Evolutionary conservation across 2,329 filamentous ascomycete species (phyloP).

Genomic region (Scedosporium apiospermum): DNA sequence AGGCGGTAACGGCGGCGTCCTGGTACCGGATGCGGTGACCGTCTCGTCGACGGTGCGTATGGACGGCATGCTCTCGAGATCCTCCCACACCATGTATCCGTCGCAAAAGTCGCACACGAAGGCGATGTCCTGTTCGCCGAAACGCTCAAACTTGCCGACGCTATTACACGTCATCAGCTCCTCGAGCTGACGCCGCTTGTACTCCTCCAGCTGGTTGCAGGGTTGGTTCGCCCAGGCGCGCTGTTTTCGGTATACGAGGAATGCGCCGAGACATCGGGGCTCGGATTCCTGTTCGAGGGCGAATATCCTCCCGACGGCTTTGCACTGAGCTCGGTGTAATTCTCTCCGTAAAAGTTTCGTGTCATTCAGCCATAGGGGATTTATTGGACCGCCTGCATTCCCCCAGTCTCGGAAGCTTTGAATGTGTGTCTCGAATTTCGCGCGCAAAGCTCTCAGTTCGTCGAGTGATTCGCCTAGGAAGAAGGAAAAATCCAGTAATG

Average conservation of each 20-base stretch:
- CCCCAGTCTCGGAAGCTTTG: constrained; percentile 46
- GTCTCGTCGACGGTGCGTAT: constrained; percentile 23
- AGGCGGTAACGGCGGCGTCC: constrained; percentile 14
- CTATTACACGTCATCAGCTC: constrained; percentile 41
- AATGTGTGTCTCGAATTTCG: constrained; percentile 36
- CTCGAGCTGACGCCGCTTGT: constrained; percentile 30
- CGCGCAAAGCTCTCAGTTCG: constrained; percentile 36
- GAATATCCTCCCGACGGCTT: constrained; percentile 47
- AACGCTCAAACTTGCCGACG: constrained; percentile 46
- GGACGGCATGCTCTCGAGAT: constrained; percentile 43
- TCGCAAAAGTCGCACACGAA: constrained; percentile 55
- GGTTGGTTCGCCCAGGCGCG: constrained; percentile 15
- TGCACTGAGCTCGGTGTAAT: constrained; percentile 49
- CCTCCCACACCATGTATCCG: constrained; percentile 49
- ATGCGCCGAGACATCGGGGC: constrained; percentile 45
- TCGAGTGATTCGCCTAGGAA: constrained; percentile 39
- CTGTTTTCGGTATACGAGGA: constrained; percentile 42
- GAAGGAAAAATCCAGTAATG: background rate
- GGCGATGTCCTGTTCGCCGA: constrained; percentile 43
- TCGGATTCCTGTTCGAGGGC: constrained; percentile 37
- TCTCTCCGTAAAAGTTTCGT: constrained; percentile 38
- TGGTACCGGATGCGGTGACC: constrained; percentile 12
- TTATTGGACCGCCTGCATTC: constrained; percentile 43
- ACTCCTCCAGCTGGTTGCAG: constrained; percentile 20
- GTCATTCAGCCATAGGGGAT: constrained; percentile 45